Evolutionary conservation across 1,139 yeast species (phyloP), one percentile per base, ranked within the genome.

Genomic region (Pichia sp.): DNA sequence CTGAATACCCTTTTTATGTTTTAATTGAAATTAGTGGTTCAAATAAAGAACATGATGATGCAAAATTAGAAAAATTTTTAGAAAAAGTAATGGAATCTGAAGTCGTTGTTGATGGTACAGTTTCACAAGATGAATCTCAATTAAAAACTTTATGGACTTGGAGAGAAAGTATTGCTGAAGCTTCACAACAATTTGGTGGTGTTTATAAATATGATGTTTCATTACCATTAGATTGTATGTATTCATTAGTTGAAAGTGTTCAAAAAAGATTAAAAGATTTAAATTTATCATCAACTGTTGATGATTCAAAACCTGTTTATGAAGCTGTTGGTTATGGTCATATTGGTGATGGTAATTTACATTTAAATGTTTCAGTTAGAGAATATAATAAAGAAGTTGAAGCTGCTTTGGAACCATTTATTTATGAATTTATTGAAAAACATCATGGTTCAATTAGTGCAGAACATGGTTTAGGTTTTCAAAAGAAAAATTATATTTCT

Each of bases 141-240:
- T 68, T 84, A 48, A 72, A 72, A 49, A 79, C 78, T 46, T 72
- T 91, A 54, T 91, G 98, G 98, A 68, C 79, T 26, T 89, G 97
- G 96, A 79, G 98, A 67, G 98, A 91, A 64, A 73, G 81, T 49
- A 77, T 89, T 51, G 88, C 96, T 26, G 98, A 91, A 66, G 89
- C 96, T 10, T 74, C 86, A 16, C 82, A 88, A 36, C 72, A 76
- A 46, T 78, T 72, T 28, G 97, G 97, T 40, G 98, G 97, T 52
- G 97, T 89, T 38, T 91, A 91, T 70, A 91, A 91, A 65, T 91
- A 91, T 58, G 98, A 91, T 55, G 96, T 91, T 32, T 86, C 96
- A 5, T 68, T 91, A 46, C 97, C 97, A 23, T 70, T 89, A 50
- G 68, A 74, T 16, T 84, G 79, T 43, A 70, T 89, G 64, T 89